Conservation (phyloP, 768 basidiomycete species). For the Boletus rubescentipes region DNA sequence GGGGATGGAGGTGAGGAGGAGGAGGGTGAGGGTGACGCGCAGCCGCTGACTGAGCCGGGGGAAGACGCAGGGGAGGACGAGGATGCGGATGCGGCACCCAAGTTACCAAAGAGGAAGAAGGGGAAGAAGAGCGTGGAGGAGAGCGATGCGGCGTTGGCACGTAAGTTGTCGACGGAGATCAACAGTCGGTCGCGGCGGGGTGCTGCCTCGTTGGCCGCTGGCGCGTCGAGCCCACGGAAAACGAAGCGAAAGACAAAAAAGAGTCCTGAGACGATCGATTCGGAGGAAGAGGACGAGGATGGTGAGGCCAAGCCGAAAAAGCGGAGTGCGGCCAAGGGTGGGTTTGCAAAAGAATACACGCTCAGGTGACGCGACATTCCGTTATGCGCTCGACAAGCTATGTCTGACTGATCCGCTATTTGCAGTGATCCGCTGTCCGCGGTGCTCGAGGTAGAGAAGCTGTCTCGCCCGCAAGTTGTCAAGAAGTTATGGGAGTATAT, state of each 20-base stretch:
- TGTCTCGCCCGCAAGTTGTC: slow-evolving; percentile 88
- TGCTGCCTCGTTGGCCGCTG: slow-evolving; percentile 35
- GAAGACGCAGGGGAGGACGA: slow-evolving; percentile 11
- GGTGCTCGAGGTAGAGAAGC: slow-evolving; percentile 60
- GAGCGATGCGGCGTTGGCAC: slow-evolving; percentile 69
- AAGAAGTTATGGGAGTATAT: slow-evolving; percentile 91
- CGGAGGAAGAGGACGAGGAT: slow-evolving; percentile 53
- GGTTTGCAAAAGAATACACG: slow-evolving; percentile 74
- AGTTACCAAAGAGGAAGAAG: slow-evolving; percentile 42
- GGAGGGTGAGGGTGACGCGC: slow-evolving; percentile 22
- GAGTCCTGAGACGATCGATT: slow-evolving; percentile 47
- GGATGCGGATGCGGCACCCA: slow-evolving; percentile 19
- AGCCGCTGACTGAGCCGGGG: slow-evolving; percentile 12
- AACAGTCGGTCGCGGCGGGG: slow-evolving; percentile 60
- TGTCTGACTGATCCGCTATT: background rate
- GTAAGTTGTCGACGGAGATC: slow-evolving; percentile 67
- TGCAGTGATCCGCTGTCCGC: slow-evolving; percentile 70
- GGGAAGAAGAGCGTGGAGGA: slow-evolving; percentile 50
- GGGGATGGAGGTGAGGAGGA: slow-evolving; percentile 8
- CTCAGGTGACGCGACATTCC: slow-evolving; percentile 51
- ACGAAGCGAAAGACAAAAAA: slow-evolving; percentile 46
- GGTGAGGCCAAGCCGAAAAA: slow-evolving; percentile 50
- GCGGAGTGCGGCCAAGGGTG: slow-evolving; percentile 58
- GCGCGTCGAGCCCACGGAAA: slow-evolving; percentile 43
- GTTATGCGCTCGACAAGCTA: slow-evolving; percentile 3